Base-by-base conservation (phyloP, 352 stramenopile species). In the Globisporangium apiculatum region DNA sequence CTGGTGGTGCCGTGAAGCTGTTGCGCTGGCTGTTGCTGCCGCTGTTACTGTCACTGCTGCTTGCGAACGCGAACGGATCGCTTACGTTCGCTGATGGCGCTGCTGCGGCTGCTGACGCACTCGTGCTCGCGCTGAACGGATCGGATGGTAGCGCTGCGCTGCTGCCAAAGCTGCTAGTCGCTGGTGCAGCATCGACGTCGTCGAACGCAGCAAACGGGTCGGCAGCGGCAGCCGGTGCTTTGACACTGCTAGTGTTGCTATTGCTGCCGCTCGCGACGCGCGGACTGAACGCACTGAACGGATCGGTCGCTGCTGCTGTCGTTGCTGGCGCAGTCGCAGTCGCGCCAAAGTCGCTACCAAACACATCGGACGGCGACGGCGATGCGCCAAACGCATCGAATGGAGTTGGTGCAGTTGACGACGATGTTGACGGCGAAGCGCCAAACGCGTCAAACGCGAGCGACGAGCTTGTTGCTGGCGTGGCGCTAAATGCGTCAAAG, bases 131-230 rank as follows among this genome's bases (percentile, higher is more conserved):
- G 2, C 55, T 47, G 47, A 65, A 74, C 2, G 41, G 52, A 37
- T 50, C 37, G 10, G 11, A 52, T 40, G 49, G 41, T 6, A 36
- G 7, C 41, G n/a, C 40, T n/a, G 18, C 35, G 41, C 15, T 35
- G 5, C 36, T 37, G 18, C 60, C 55, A 62, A 66, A 66, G 11
- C 62, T 57, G 15, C 72, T 71, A 40, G 46, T 51, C 3, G 40
- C 50, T 11, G 62, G 38, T 1, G 66, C 46, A 40, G 42, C 47
- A 56, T 73, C 73, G 42, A 87, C 71, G 14, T 49, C 65, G 52
- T 88, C 76, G 55, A 92, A 92, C 43, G 80, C 83, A 31, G 75
- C 62, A 61, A 91, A 91, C 42, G 72, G 77, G 60, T 91, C 74
- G 31, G 47, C 36, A 51, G 63, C 24, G 43, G 60, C 57, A 38